phyloP scores from a whole-genome alignment of 371 early-diverging fungal genomes.

The Actinomortierella ambigua region DNA sequence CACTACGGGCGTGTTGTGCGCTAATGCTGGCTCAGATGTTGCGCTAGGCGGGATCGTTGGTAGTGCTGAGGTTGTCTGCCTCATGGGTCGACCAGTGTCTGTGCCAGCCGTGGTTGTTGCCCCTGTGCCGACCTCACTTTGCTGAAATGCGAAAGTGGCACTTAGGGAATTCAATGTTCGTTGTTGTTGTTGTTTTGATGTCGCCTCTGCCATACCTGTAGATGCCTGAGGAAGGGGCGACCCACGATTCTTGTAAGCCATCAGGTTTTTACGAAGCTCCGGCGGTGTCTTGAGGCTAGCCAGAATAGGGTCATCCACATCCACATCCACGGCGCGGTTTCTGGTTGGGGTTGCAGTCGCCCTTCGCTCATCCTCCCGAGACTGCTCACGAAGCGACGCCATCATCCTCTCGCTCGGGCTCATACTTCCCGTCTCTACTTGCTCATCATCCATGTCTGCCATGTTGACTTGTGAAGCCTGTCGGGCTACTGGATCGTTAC shows the following conservation, averaged over 20 bases:
- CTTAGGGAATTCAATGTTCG: too few species aligned
- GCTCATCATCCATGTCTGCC: not conserved
- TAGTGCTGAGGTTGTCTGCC: not conserved
- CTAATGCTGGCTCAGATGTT: too few species aligned
- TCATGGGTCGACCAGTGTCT: not conserved
- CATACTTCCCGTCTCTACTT: not conserved
- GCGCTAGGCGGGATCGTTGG: not conserved
- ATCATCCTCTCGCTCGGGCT: slow-evolving; percentile 24
- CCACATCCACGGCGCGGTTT: not conserved
- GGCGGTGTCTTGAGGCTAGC: slow-evolving; percentile 32
- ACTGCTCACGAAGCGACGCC: slow-evolving; percentile 15
- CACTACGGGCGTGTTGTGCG: too few species aligned
- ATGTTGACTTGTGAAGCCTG: not conserved
- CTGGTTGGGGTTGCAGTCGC: too few species aligned
- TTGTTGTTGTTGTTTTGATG: not conserved
- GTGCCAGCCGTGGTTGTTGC: not conserved
- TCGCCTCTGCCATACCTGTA: not conserved
- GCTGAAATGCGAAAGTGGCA: not conserved
- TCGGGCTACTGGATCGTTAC: not conserved
- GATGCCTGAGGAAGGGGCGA: slow-evolving; percentile 12
- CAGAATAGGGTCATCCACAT: slow-evolving; percentile 22
- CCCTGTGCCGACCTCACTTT: not conserved
- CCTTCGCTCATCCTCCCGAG: not conserved
- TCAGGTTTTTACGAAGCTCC: slow-evolving; percentile 13
- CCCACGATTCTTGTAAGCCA: slow-evolving; percentile 11